Base-by-base conservation (phyloP, 768 basidiomycete species). In the Calocera cornea region DNA sequence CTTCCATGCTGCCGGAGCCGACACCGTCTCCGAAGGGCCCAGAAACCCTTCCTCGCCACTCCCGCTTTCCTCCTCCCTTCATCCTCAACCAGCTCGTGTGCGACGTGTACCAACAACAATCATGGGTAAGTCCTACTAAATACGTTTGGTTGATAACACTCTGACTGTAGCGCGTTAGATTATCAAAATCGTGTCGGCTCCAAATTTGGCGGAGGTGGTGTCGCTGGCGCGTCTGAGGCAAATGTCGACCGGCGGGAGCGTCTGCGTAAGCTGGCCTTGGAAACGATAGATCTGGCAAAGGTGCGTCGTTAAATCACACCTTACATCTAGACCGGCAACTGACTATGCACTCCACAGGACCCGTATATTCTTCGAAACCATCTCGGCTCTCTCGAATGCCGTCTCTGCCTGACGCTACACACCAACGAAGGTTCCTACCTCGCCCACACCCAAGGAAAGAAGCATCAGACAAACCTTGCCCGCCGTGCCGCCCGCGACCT, bases 341-440 rank as follows among this genome's bases (percentile, higher is more conserved):
- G 63, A 2, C 17, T 1, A 67, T 66, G 40, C 72, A 17, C 7
- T 34, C 14, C 60, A 19, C 67, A 91, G 92, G 95, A 98, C 79
- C 95, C 95, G 8, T 98, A 97, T 77, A 97, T 99, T 75, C 86
- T 99, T 40, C 92, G 95, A 78, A 99, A 97, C 76, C 97, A 99
- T 77, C 84, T 99, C 68, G 97, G 97, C 44, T 97, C 95, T 10
- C 85, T 98, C 44, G 95, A 98, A 85, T 99, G 97, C 80, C 91
- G 95, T 73, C 84, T 99, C 33, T 98, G 97, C 77, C 80, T 99
- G 60, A 99, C 97, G 0, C 84, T 99, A 12, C 97, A 99, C 79
- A 97, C 95, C n/a, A 98, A 98, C 73, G 97, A 99, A 78, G 97
- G 97, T 22, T 97, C 95, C 16, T 97, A 98, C 76, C 88, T 99